Percentiles rank a stretch among this genome's conserved stretches.
Evolutionary conservation across 805 yeast species (phyloP).

Genomic region (Ogataea dorogensis): DNA sequence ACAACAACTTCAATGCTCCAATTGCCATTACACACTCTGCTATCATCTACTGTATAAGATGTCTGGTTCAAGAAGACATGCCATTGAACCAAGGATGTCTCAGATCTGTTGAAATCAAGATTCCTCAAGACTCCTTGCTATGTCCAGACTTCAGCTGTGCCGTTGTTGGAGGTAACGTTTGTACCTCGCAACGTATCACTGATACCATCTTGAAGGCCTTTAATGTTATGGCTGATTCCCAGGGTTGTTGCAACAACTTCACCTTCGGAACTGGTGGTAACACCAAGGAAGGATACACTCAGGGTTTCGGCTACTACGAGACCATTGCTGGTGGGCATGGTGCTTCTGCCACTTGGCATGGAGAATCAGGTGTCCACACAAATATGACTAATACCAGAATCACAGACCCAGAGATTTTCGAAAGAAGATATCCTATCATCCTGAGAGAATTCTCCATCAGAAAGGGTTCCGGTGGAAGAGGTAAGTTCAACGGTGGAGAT

Average conservation of each 20-base stretch:
- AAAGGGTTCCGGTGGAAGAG: conserved; percentile 48
- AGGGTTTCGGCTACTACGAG: conserved; percentile 87
- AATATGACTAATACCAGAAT: conserved; percentile 33
- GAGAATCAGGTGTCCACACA: conserved; percentile 53
- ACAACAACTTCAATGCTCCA: conserved; percentile 92
- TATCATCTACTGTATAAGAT: conserved; percentile 79
- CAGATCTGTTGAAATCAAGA: conserved; percentile 64
- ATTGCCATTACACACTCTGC: conserved; percentile 87
- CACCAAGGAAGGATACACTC: conserved; percentile 45
- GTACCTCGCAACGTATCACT: conserved; percentile 90
- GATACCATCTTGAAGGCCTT: conserved; percentile 88
- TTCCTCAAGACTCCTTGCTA: conserved; percentile 64
- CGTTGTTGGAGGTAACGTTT: conserved; percentile 92
- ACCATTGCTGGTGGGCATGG: conserved; percentile 58
- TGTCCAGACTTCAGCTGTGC: conserved; percentile 85
- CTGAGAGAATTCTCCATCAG: conserved; percentile 46
- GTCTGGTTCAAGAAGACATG: conserved; percentile 80
- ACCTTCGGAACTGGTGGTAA: conserved; percentile 85
- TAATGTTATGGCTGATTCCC: conserved; percentile 89
- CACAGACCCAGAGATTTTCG: conserved; percentile 55
- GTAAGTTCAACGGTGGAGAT: conserved; percentile 49
- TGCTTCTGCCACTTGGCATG: conserved; percentile 34
- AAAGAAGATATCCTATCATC: conserved; percentile 50
- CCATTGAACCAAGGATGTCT: conserved; percentile 95
- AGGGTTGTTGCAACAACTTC: conserved; percentile 92